phyloP scores from a whole-genome alignment of 148 eudicot species.

The Linanthus parryae region DNA sequence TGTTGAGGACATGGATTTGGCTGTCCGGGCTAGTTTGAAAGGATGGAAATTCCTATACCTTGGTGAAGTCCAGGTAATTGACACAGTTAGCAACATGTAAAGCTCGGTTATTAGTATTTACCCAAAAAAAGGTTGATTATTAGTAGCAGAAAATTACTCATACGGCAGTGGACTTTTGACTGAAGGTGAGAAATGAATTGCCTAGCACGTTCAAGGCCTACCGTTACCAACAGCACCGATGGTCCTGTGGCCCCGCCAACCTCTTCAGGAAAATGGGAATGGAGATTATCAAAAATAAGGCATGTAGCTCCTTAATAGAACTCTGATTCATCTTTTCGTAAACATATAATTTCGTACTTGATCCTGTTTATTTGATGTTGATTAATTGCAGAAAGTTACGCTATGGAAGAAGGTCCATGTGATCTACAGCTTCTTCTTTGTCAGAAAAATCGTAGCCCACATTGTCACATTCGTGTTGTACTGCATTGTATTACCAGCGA shows the following conservation, averaged over 20 bases:
- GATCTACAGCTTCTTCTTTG: conserved; percentile 54
- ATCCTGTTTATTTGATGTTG: too few species aligned
- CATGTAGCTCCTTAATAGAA: too few species aligned
- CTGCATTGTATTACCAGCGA: conserved; percentile 45
- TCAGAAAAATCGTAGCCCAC: conserved; percentile 49
- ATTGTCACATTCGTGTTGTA: conserved; percentile 42
- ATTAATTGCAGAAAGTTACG: conserved; percentile 35
- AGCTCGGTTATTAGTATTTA: too few species aligned
- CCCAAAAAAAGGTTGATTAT: too few species aligned
- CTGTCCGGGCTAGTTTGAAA: conserved; percentile 28
- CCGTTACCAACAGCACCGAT: conserved; percentile 51
- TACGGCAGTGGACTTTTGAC: not conserved
- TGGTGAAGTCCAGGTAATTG: conserved; percentile 14
- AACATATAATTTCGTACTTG: too few species aligned
- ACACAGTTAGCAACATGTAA: too few species aligned
- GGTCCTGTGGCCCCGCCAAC: conserved; percentile 67
- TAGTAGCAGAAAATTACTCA: too few species aligned
- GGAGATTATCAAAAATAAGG: conserved; percentile 45
- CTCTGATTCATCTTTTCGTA: too few species aligned
- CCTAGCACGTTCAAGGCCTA: conserved; percentile 55
- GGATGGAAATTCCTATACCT: conserved; percentile 40
- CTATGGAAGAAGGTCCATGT: conserved; percentile 50
- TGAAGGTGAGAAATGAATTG: conserved; percentile 48
- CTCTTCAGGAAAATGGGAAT: conserved; percentile 48
- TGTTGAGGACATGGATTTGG: conserved; percentile 38